phyloP scores from a whole-genome alignment of 192 early-diverging fungal species.

The Irineochytrium annulatum region DNA sequence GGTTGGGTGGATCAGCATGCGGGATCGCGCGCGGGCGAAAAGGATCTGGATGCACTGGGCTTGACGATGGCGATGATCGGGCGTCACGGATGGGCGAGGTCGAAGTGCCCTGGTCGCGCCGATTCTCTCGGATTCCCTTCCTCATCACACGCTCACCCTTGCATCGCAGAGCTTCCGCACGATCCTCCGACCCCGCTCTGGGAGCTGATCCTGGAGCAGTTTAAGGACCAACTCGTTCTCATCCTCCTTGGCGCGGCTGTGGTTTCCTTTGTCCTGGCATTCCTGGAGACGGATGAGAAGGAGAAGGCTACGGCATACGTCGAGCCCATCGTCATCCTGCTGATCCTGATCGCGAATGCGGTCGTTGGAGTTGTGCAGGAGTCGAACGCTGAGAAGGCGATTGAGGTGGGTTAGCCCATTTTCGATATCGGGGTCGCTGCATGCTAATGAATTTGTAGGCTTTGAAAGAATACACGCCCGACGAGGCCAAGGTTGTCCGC shows the following conservation, averaged over 20 bases:
- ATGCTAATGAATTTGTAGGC: slow-evolving; percentile 49
- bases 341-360: slow-evolving; percentile 97
- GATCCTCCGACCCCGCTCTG: slow-evolving; percentile 87
- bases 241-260: slow-evolving; percentile 88
- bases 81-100: neutral
- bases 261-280: slow-evolving; percentile 89
- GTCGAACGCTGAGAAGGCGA: slow-evolving; percentile 93
- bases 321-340: slow-evolving; percentile 94
- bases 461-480: slow-evolving; percentile 91
- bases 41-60: neutral
- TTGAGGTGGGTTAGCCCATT: slow-evolving; percentile 60
- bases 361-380: slow-evolving; percentile 97
- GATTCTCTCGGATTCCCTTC: neutral
- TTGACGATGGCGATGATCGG: neutral
- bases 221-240: slow-evolving; percentile 97
- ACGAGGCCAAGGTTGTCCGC: slow-evolving; percentile 88
- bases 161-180: slow-evolving; percentile 70
- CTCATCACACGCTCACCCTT: neutral
- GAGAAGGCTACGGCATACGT: slow-evolving; percentile 83
- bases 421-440: neutral
- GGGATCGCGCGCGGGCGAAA: neutral
- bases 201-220: slow-evolving; percentile 93
- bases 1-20: neutral
- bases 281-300: slow-evolving; percentile 70
- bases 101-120: neutral